Evolutionary conservation across 2,329 filamentous ascomycete species (phyloP).

Genomic region (Trichoderma harzianum): DNA sequence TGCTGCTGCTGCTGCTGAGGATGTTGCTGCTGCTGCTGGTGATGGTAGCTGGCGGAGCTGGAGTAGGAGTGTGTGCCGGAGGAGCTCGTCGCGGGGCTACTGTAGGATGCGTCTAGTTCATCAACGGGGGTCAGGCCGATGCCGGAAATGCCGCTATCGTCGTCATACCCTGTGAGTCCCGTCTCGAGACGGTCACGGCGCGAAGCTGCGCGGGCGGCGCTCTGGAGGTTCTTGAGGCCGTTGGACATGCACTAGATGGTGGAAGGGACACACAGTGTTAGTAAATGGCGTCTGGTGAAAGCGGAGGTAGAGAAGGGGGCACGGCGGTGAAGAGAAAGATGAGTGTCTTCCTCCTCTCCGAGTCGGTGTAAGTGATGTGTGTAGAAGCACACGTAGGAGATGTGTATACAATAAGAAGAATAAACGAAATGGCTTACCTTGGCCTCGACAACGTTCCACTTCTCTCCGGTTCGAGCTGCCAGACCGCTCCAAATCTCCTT

Average conservation of each 20-base stretch:
- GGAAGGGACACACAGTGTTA: conserved; percentile 16
- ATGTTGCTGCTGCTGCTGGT: conserved; percentile 29
- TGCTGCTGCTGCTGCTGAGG: conserved; percentile 25
- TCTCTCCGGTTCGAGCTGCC: conserved; percentile 73
- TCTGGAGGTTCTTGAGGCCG: conserved; percentile 76
- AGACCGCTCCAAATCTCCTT: conserved; percentile 79
- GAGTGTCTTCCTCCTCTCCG: neutral
- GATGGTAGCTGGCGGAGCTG: conserved; percentile 31
- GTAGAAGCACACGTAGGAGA: neutral
- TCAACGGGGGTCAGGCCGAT: conserved; percentile 57
- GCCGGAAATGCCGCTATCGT: conserved; percentile 68
- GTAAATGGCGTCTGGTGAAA: neutral
- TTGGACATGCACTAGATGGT: conserved; percentile 70
- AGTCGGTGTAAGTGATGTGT: neutral
- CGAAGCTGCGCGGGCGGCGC: conserved; percentile 61
- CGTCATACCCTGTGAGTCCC: conserved; percentile 51
- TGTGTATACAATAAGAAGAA: neutral
- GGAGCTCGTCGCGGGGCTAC: conserved; percentile 50
- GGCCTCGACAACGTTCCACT: conserved; percentile 67
- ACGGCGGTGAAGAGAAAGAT: neutral
- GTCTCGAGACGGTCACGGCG: conserved; percentile 61
- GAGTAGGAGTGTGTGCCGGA: conserved; percentile 42
- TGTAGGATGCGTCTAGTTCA: conserved; percentile 56
- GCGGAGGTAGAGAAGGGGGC: neutral
- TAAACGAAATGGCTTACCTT: conserved; percentile 46